Percentiles rank a stretch among this genome's conserved stretches.
Conservation (phyloP, 2,329 filamentous ascomycete species). For the Fusarium domesticum region DNA sequence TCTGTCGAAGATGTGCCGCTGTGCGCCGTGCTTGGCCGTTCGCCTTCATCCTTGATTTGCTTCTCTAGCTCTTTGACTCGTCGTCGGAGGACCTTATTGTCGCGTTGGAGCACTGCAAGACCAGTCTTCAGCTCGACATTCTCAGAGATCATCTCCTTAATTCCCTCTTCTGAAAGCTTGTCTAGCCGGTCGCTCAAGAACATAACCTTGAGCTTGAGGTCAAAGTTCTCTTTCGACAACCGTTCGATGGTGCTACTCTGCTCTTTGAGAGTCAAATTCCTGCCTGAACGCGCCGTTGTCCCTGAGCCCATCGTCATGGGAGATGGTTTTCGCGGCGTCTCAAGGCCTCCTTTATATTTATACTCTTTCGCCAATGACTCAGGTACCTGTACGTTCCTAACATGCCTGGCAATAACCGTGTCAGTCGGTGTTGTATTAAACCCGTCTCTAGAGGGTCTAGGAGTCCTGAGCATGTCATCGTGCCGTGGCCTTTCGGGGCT, state of each 20-base stretch:
- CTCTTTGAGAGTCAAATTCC: conserved; percentile 86
- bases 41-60: conserved; percentile 65
- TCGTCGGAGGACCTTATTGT: conserved; percentile 78
- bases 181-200: conserved; percentile 92
- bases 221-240: conserved; percentile 96
- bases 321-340: conserved; percentile 55
- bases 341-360: conserved; percentile 66
- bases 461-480: conserved; percentile 62
- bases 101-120: conserved; percentile 82
- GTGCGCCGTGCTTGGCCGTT: conserved; percentile 57
- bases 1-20: conserved; percentile 58
- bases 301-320: conserved; percentile 47
- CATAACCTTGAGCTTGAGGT: conserved; percentile 95
- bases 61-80: conserved; percentile 85
- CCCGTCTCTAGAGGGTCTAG: conserved; percentile 56
- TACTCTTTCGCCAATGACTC: conserved; percentile 86
- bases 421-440: conserved; percentile 68
- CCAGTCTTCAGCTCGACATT: conserved; percentile 94
- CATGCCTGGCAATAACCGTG: conserved; percentile 82
- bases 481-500: conserved; percentile 39
- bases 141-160: conserved; percentile 97
- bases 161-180: conserved; percentile 89
- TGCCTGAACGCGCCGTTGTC: conserved; percentile 54
- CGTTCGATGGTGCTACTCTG: conserved; percentile 97
- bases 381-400: conserved; percentile 86